Conservation (phyloP, 257 asterid genomes). For the Anisodus acutangulus region DNA sequence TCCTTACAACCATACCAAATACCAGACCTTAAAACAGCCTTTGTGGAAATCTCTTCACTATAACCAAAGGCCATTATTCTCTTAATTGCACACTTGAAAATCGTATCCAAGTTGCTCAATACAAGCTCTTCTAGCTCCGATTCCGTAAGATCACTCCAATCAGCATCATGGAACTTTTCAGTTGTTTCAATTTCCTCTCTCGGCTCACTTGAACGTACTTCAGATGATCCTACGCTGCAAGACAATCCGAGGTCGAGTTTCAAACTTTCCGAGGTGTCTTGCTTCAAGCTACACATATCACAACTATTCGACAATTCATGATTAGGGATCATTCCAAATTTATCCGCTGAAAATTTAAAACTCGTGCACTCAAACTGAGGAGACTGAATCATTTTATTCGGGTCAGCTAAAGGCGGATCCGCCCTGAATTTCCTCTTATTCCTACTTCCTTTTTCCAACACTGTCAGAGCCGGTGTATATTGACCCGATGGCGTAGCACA, state of each 20-base stretch:
- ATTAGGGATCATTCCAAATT: constrained; percentile 52
- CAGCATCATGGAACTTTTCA: constrained; percentile 69
- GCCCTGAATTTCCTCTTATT: constrained; percentile 95
- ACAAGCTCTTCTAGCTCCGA: constrained; percentile 86
- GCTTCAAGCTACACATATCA: constrained; percentile 60
- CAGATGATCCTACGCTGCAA: constrained; percentile 58
- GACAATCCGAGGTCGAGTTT: constrained; percentile 87
- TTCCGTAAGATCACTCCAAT: constrained; percentile 93
- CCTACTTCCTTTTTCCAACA: constrained; percentile 82
- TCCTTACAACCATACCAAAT: constrained; percentile 94
- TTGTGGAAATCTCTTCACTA: constrained; percentile 67
- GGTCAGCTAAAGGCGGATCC: constrained; percentile 72
- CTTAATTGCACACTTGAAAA: constrained; percentile 84
- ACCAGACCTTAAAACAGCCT: constrained; percentile 86
- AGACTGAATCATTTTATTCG: constrained; percentile 55
- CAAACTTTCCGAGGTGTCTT: constrained; percentile 57
- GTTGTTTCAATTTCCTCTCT: constrained; percentile 58
- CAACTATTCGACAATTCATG: constrained; percentile 54
- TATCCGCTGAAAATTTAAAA: constrained; percentile 81
- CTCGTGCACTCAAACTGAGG: constrained; percentile 63
- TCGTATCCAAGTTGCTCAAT: constrained; percentile 72
- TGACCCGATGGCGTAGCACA: constrained; percentile 63
- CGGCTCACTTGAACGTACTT: constrained; percentile 46
- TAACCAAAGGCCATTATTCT: constrained; percentile 74
- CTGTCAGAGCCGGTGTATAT: constrained; percentile 59